phyloP scores from a whole-genome alignment of 139 green algal genomes.

The Chlamydomonas sp. region DNA sequence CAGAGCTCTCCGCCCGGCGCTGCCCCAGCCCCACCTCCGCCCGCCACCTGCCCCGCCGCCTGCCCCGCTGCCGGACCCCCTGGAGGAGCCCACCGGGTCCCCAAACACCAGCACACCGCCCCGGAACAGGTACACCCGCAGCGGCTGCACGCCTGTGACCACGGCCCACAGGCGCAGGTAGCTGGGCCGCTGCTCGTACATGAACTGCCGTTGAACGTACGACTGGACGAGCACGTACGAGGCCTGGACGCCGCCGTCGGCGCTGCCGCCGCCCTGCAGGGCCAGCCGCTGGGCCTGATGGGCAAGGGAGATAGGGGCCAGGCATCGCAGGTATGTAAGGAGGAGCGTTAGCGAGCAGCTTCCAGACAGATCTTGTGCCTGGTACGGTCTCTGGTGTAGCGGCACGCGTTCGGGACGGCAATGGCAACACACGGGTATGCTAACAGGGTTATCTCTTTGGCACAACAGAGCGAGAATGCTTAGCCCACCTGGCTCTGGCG shows the following conservation, averaged over 20 bases:
- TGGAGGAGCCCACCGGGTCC: not conserved
- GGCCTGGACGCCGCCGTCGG: not conserved
- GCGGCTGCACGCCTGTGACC: slow-evolving; percentile 52
- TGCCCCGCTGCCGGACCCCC: too few relatives aligned
- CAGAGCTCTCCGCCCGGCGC: too few relatives aligned
- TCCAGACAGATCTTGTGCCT: too few relatives aligned
- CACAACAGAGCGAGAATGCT: too few relatives aligned
- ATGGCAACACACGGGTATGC: too few relatives aligned
- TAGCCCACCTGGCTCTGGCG: slow-evolving; percentile 8
- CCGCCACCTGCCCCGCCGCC: not conserved
- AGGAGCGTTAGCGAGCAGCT: too few relatives aligned
- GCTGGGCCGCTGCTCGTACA: slow-evolving; percentile 58
- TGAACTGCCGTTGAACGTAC: slow-evolving; percentile 62
- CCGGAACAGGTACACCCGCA: slow-evolving; percentile 64
- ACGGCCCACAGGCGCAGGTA: slow-evolving; percentile 79
- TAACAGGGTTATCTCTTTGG: too few relatives aligned
- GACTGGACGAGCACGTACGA: slow-evolving; percentile 63
- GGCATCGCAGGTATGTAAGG: not conserved
- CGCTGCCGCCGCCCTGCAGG: not conserved
- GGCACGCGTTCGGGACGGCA: too few relatives aligned
- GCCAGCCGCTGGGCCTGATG: slow-evolving; percentile 25
- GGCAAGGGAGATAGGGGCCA: not conserved
- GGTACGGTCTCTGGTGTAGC: too few relatives aligned
- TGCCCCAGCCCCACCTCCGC: too few relatives aligned
- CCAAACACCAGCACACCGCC: slow-evolving; percentile 74